Evolutionary conservation across 805 yeast species (phyloP), one percentile per base, ranked within the genome.

Genomic region (Sugiyamaella marilandica): DNA sequence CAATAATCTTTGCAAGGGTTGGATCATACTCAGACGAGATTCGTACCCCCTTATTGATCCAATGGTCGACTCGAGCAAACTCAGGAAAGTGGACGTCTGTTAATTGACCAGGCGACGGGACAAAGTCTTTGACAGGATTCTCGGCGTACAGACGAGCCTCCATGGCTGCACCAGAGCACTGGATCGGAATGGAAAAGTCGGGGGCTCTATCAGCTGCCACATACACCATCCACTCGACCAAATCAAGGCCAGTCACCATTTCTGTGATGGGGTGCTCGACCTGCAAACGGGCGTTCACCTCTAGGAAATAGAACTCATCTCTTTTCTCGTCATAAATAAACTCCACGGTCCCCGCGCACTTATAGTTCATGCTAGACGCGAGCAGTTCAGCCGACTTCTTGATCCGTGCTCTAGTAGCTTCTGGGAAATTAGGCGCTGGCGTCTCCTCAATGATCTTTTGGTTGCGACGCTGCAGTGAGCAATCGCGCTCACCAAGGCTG

Each of bases 181-280:
- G 73, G 49, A 89, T 76, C 41, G 72, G 70, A 57, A 78, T 80
- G 36, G 71, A 62, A 62, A 90, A 88, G 65, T 84, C 87, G 5
- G 96, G 96, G 2, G 97, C 84, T 59, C 78, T 78, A 65, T 88
- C 91, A 35, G 95, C 96, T 33, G 97, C 97, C 66, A 92, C 86
- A 61, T 77, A 58, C 57, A 92, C 74, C 99, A 94, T 94, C 97
- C 97, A 89, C 70, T 94, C 97, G 18, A 92, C 98, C 58, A 92
- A 75, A 71, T 92, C 99, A 50, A 91, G 73, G 2, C 97, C 97
- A 16, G 97, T 92, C 39, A 88, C 96, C 82, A 83, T 76, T 72
- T 92, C 99, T 29, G 99, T 92, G 63, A 94, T 85, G 39, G 98
- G 98, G 70, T 92, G 99, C 74, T 92, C 99, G 46, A 92, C 99